Conservation (phyloP, 108 stramenopile species). For the Skeletonema tropicum region DNA sequence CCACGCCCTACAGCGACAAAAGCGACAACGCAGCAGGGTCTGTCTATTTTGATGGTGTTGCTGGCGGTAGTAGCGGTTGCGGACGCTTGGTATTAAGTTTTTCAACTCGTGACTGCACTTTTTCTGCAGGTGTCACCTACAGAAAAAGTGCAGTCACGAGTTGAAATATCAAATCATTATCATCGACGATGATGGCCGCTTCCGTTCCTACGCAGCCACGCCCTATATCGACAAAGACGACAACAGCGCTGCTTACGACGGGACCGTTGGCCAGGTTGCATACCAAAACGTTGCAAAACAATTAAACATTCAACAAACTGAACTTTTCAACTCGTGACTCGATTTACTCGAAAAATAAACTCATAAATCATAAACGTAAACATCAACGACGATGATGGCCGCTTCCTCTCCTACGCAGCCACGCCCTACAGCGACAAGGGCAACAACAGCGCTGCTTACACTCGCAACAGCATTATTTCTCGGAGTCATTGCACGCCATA, state of each 20-base stretch:
- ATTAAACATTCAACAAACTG: background rate
- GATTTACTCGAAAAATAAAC: too few species aligned
- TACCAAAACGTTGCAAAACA: background rate
- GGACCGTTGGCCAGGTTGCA: background rate
- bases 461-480: background rate
- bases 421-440: background rate
- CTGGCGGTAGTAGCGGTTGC: too few species aligned
- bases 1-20: background rate
- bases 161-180: too few species aligned
- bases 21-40: too few species aligned
- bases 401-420: background rate
- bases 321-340: too few species aligned
- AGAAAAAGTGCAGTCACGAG: too few species aligned
- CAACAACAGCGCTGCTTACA: background rate
- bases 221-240: background rate
- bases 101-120: too few species aligned
- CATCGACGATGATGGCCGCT: too few species aligned
- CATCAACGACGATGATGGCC: too few species aligned
- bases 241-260: background rate
- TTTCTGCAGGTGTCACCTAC: too few species aligned
- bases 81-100: too few species aligned
- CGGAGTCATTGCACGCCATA: background rate
- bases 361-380: too few species aligned
- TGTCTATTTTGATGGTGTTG: background rate
- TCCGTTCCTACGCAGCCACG: background rate